Evolutionary conservation across 2,329 filamentous ascomycete genomes (phyloP).

Genomic region (Trichoderma hamatum): DNA sequence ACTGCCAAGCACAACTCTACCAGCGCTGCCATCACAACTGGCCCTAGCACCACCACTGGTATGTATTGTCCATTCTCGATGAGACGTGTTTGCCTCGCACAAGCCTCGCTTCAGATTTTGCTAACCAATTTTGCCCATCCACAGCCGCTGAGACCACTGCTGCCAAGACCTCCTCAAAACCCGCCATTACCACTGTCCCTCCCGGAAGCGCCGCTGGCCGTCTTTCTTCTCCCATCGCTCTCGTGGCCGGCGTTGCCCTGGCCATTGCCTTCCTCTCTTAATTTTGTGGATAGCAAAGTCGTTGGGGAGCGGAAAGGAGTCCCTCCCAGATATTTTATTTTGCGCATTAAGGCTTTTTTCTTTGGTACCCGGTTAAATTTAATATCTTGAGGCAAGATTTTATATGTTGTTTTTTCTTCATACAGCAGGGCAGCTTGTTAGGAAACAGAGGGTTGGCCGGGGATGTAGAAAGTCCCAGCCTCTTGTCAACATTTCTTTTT

Average conservation of each 20-base stretch:
- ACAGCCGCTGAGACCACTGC: constrained; percentile 8
- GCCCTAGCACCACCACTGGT: constrained; percentile 14
- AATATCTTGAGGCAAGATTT: constrained; percentile 23
- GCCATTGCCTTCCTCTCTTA: constrained; percentile 42
- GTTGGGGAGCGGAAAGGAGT: neutral
- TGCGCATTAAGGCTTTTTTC: constrained; percentile 8
- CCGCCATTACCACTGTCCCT: constrained; percentile 33
- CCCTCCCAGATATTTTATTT: neutral
- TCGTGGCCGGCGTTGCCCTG: constrained; percentile 41
- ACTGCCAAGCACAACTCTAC: constrained; percentile 20
- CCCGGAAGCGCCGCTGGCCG: constrained; percentile 38
- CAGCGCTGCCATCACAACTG: constrained; percentile 4
- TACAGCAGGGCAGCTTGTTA: constrained; percentile 13
- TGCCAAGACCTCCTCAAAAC: constrained; percentile 30
- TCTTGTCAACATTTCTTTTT: constrained; percentile 2
- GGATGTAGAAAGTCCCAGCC: neutral
- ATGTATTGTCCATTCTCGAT: neutral
- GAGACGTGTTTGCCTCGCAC: constrained; percentile 4
- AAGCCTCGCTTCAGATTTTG: neutral
- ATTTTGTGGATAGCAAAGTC: constrained; percentile 17
- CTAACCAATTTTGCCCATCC: constrained; percentile 11
- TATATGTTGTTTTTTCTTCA: constrained; percentile 19
- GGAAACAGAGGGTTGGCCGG: constrained; percentile 7
- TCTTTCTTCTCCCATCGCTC: constrained; percentile 39
- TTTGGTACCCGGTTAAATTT: constrained; percentile 20